Evolutionary conservation across 495 filamentous ascomycete species (phyloP).

Genomic region (Chaetomidium leptoderma): DNA sequence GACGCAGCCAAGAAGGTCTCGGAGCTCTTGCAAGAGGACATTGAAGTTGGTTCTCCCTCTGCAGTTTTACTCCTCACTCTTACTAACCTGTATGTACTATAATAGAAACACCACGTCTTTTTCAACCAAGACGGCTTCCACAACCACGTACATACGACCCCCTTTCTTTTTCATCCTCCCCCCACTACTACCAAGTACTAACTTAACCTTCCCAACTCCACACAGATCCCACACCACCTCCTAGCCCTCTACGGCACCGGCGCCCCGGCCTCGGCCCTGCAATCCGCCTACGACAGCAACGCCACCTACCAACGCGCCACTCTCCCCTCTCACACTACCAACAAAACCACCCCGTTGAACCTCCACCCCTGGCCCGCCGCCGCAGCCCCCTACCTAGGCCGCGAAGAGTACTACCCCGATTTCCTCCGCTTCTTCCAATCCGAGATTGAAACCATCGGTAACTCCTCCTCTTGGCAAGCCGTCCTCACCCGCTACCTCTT

Average conservation of each 20-base stretch:
- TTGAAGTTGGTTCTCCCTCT: constrained; percentile 42
- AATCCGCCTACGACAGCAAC: constrained; percentile 56
- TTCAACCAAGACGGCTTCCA: constrained; percentile 68
- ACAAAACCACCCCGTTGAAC: neutral
- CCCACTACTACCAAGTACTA: constrained; percentile 28
- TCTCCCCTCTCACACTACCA: constrained; percentile 37
- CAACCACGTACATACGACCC: constrained; percentile 44
- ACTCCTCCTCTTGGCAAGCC: constrained; percentile 43
- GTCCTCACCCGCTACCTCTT: constrained; percentile 66
- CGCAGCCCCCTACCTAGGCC: constrained; percentile 49
- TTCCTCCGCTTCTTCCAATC: constrained; percentile 69
- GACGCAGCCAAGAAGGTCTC: constrained; percentile 58
- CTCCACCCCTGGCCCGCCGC: constrained; percentile 15
- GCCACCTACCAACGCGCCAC: constrained; percentile 56
- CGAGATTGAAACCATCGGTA: constrained; percentile 55
- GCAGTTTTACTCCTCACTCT: neutral
- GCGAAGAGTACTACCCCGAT: constrained; percentile 56
- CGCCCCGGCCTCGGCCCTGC: constrained; percentile 53
- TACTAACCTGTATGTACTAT: neutral
- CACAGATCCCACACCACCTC: constrained; percentile 67
- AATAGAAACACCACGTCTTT: constrained; percentile 65
- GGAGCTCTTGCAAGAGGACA: constrained; percentile 67
- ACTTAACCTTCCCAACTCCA: neutral
- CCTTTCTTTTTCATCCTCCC: constrained; percentile 28
- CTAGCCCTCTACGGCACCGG: constrained; percentile 74